phyloP scores from a whole-genome alignment of 345 rosid genomes.

The Rhodomyrtus tomentosa region DNA sequence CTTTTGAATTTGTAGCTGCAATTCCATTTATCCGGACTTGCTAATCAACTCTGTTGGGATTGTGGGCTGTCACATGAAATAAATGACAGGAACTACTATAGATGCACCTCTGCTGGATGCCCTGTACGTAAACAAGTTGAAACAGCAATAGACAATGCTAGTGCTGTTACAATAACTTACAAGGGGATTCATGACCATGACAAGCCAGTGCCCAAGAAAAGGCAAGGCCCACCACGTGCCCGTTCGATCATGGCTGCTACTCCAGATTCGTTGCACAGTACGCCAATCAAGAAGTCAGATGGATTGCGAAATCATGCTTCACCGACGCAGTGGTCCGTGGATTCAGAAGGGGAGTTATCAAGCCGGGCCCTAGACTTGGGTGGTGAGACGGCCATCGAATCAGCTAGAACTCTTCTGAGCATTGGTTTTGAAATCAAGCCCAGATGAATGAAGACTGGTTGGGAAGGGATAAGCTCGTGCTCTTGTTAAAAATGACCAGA shows the following conservation, averaged over 20 bases:
- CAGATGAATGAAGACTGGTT: constrained; percentile 20
- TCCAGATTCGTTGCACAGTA: constrained; percentile 43
- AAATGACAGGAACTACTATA: constrained; percentile 69
- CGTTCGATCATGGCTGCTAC: constrained; percentile 64
- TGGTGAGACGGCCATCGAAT: constrained; percentile 82
- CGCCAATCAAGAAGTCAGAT: constrained; percentile 20
- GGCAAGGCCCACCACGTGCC: constrained; percentile 72
- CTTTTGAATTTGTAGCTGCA: too few species aligned
- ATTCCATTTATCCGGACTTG: neutral
- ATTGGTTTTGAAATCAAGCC: constrained; percentile 93
- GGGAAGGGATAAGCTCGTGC: neutral
- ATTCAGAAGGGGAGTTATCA: constrained; percentile 43
- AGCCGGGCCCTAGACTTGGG: constrained; percentile 56
- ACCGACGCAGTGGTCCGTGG: constrained; percentile 43
- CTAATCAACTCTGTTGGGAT: neutral
- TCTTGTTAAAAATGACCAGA: neutral
- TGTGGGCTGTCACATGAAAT: neutral
- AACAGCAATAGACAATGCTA: constrained; percentile 54
- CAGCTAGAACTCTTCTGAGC: constrained; percentile 84
- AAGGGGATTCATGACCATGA: constrained; percentile 91
- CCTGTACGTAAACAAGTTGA: constrained; percentile 85
- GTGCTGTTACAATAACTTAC: constrained; percentile 58
- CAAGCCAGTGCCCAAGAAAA: constrained; percentile 90
- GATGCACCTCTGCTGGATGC: constrained; percentile 94
- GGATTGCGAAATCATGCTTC: constrained; percentile 19